Percentiles rank a stretch among this genome's conserved stretches.
phyloP scores from a whole-genome alignment of 1,284 basidiomycete genomes.

The Amylostereum areolatum region DNA sequence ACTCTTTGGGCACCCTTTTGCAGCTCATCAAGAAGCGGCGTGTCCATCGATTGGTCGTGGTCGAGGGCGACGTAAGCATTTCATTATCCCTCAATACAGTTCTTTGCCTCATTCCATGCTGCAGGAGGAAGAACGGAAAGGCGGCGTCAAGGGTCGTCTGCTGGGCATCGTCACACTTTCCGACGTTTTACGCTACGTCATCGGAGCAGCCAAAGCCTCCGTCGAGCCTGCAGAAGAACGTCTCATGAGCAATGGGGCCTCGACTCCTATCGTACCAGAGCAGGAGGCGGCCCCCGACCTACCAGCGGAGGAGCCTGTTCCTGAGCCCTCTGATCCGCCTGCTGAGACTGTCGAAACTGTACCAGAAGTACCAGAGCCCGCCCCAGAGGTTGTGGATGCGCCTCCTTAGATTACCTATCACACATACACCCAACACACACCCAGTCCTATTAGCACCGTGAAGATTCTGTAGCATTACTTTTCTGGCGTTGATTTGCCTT shows the following conservation, averaged over 20 bases:
- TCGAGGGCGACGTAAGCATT: conserved; percentile 70
- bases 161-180: conserved; percentile 88
- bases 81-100: conserved; percentile 7
- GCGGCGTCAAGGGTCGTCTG: conserved; percentile 77
- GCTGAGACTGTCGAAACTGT: neutral
- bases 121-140: conserved; percentile 71
- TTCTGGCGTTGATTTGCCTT: too few species aligned
- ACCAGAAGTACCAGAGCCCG: neutral
- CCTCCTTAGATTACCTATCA: too few species aligned
- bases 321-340: neutral
- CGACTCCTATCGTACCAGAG: neutral
- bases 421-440: too few species aligned
- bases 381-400: too few species aligned
- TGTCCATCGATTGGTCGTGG: conserved; percentile 91
- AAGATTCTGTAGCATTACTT: too few species aligned
- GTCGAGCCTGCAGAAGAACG: conserved; percentile 11
- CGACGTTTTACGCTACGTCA: conserved; percentile 85
- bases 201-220: conserved; percentile 48
- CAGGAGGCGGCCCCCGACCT: neutral
- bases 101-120: neutral
- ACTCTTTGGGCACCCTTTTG: conserved; percentile 90
- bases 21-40: conserved; percentile 90
- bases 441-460: too few species aligned
- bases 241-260: neutral
- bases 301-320: neutral